phyloP scores from a whole-genome alignment of 2,329 filamentous ascomycete genomes.

The Didymella lethalis region DNA sequence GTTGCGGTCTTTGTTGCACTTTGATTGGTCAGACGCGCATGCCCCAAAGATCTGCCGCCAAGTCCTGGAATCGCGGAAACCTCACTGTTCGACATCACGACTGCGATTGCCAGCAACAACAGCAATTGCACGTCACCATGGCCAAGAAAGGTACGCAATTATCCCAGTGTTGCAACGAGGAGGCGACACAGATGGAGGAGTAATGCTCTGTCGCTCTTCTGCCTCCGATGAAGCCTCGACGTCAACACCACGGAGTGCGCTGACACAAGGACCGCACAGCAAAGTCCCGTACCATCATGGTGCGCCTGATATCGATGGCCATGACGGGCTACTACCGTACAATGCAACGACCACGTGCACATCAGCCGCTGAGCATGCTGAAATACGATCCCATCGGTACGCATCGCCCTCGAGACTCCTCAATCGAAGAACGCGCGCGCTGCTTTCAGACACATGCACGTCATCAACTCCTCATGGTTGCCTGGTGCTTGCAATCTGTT shows the following conservation, averaged over 20 bases:
- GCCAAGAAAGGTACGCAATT: conserved; percentile 46
- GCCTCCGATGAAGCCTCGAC: no score
- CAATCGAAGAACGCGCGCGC: background rate
- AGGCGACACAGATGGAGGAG: background rate
- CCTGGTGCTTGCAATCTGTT: no score
- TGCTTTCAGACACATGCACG: background rate
- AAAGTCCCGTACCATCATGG: conserved; percentile 90
- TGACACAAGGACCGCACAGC: conserved; percentile 58
- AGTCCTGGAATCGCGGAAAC: conserved; percentile 32
- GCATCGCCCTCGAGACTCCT: conserved; percentile 29
- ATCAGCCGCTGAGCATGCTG: conserved; percentile 91
- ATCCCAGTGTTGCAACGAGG: background rate
- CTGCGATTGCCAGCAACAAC: conserved; percentile 25
- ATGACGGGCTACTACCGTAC: conserved; percentile 98
- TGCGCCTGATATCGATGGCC: conserved; percentile 97
- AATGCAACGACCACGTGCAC: conserved; percentile 79
- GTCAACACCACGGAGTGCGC: conserved; percentile 12
- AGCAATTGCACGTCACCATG: conserved; percentile 34
- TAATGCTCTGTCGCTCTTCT: background rate
- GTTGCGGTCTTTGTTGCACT: conserved; percentile 19
- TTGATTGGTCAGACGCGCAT: conserved; percentile 28
- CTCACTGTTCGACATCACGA: conserved; percentile 25
- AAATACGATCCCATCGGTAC: conserved; percentile 98
- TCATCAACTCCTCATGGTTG: no score
- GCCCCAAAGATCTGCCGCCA: conserved; percentile 30